A percentile compares a stretch with the other conserved stretches of the same genome.
Evolutionary conservation across 2,329 filamentous ascomycete species (phyloP).

Genomic region (Pseudocercospora crystallina): DNA sequence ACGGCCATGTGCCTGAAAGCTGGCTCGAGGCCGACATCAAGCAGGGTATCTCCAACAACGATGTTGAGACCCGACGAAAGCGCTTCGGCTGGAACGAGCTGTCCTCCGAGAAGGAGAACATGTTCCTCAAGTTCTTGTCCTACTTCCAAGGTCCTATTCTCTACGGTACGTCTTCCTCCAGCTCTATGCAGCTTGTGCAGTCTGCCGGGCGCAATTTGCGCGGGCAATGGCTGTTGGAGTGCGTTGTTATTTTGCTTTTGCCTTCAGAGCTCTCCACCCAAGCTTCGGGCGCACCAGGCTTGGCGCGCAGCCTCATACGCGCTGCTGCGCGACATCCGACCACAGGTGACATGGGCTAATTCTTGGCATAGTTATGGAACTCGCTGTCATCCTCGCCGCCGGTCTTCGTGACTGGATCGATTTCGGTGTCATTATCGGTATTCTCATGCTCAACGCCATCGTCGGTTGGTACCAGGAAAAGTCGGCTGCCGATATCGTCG

Average conservation of each 20-base stretch:
- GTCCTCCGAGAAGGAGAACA: conserved; percentile 71
- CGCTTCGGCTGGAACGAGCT: conserved; percentile 71
- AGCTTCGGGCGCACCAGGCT: conserved; percentile 31
- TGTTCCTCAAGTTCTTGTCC: conserved; percentile 71
- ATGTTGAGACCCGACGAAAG: conserved; percentile 66
- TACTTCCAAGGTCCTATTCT: conserved; percentile 77
- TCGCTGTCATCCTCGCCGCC: conserved; percentile 70
- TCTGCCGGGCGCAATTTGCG: conserved; percentile 13
- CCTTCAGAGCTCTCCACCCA: conserved; percentile 19
- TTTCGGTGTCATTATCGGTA: conserved; percentile 75
- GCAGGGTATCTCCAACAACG: conserved; percentile 58
- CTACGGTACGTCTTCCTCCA: conserved; percentile 59
- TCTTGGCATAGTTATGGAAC: conserved; percentile 64
- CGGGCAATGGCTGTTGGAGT: conserved; percentile 22
- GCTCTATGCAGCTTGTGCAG: conserved; percentile 10
- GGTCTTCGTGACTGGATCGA: conserved; percentile 76
- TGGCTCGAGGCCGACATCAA: conserved; percentile 69
- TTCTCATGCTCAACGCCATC: conserved; percentile 70
- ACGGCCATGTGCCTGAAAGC: conserved; percentile 58
- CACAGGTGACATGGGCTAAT: conserved; percentile 20
- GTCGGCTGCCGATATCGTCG: conserved; percentile 75
- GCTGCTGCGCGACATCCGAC: conserved; percentile 12
- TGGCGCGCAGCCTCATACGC: conserved; percentile 17
- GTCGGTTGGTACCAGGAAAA: conserved; percentile 83
- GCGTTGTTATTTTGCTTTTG: conserved; percentile 22